Evolutionary conservation across 2,329 filamentous ascomycete species (phyloP).

Genomic region (Colletotrichum cordylinicola): DNA sequence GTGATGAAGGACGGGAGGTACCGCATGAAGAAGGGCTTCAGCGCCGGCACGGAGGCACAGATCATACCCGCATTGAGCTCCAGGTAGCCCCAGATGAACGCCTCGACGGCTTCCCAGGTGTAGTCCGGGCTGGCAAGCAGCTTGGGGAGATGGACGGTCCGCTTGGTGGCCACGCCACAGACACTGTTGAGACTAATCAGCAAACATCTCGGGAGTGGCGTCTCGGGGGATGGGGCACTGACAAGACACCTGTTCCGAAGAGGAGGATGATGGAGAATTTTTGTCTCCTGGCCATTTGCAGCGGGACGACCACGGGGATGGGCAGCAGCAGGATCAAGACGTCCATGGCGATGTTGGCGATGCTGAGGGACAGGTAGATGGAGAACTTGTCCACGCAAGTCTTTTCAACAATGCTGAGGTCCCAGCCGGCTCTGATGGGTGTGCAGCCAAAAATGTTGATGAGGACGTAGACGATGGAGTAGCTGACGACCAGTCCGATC

Average conservation of each 20-base stretch:
- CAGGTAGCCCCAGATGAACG: conserved; percentile 33
- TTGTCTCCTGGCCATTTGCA: conserved; percentile 5
- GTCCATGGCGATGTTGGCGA: conserved; percentile 16
- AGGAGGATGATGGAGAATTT: conserved; percentile 7
- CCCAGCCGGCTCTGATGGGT: not conserved
- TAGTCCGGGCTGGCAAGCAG: conserved; percentile 29
- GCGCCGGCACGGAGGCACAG: conserved; percentile 12
- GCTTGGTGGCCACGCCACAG: conserved; percentile 31
- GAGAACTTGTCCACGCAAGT: conserved; percentile 1
- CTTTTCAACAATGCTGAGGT: not conserved
- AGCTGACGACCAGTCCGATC: conserved; percentile 33
- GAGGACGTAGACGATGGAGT: conserved; percentile 29
- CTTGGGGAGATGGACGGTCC: conserved; percentile 29
- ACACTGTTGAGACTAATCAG: conserved; percentile 24
- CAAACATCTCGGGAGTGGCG: not conserved
- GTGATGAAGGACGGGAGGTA: conserved; percentile 19
- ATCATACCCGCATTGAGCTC: conserved; percentile 19
- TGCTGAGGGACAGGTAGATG: not conserved
- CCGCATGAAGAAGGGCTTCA: conserved; percentile 23
- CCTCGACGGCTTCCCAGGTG: conserved; percentile 28
- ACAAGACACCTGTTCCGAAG: conserved; percentile 3
- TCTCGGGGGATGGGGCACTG: not conserved
- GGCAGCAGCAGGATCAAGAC: conserved; percentile 2
- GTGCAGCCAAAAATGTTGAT: not conserved
- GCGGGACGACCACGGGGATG: not conserved